A percentile compares a stretch with the other conserved stretches of the same genome.
These are phyloP conservation scores for Penicillium brasilianum DNA, from an alignment of 2,329 filamentous ascomycete genomes.

Conservation along the genomic window DNA sequence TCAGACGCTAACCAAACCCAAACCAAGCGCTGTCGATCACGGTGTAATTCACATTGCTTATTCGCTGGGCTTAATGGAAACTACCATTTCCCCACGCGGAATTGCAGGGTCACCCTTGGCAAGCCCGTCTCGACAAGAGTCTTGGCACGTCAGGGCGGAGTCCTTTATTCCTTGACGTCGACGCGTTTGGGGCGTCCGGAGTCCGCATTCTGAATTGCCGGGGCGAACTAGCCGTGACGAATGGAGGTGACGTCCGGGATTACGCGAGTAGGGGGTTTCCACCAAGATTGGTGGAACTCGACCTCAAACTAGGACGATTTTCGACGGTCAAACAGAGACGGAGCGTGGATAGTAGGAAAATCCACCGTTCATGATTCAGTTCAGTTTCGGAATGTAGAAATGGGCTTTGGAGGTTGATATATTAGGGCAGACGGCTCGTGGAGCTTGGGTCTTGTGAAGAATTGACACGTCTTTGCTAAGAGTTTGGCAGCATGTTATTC, in stretches of 20 bases:
- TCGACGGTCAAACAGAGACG: slow-evolving; percentile 8
- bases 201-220: not conserved
- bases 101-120: slow-evolving; percentile 18
- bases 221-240: slow-evolving; percentile 10
- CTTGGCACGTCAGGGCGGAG: not conserved
- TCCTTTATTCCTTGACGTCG: not conserved
- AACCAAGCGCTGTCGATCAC: no score
- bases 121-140: not conserved
- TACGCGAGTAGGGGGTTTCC: not conserved
- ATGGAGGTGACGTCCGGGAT: not conserved
- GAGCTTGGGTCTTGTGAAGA: not conserved
- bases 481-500: slow-evolving; percentile 24
- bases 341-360: slow-evolving; percentile 8
- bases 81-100: slow-evolving; percentile 17
- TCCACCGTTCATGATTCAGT: slow-evolving; percentile 19
- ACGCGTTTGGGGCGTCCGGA: not conserved
- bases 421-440: not conserved
- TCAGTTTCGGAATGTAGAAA: slow-evolving; percentile 13
- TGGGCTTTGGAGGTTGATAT: not conserved
- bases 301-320: slow-evolving; percentile 1
- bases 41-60: no score
- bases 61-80: slow-evolving; percentile 12
- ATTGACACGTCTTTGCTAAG: not conserved
- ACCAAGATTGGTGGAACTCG: slow-evolving; percentile 25
- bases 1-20: not conserved